phyloP scores from a whole-genome alignment of 148 eudicot genomes.

The Fagopyrum esculentum region DNA sequence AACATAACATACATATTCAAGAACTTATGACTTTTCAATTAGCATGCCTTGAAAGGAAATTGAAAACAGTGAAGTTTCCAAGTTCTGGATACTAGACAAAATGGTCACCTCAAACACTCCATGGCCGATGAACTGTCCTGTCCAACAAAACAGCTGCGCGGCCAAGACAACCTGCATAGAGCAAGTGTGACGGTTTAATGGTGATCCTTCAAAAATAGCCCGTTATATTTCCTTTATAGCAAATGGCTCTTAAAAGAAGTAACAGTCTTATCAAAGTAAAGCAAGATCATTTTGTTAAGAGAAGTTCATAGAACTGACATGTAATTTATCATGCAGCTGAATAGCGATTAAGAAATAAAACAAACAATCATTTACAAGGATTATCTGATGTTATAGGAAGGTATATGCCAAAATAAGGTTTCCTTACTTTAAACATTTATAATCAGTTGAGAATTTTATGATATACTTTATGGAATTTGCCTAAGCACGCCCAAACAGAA shows the following conservation, averaged over 20 bases:
- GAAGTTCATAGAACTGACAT: not conserved
- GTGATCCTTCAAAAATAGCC: not conserved
- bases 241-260: not conserved
- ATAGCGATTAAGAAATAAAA: too few species aligned
- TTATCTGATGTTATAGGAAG: not conserved
- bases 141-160: conserved; percentile 74
- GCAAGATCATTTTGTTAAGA: not conserved
- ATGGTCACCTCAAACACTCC: conserved; percentile 79
- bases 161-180: conserved; percentile 64
- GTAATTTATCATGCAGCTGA: not conserved
- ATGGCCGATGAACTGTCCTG: conserved; percentile 81
- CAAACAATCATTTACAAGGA: not conserved
- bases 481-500: not conserved
- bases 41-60: not conserved
- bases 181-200: not conserved
- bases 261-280: not conserved
- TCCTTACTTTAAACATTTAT: not conserved
- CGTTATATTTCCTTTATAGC: not conserved
- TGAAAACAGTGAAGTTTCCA: not conserved
- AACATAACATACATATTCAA: not conserved
- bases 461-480: not conserved
- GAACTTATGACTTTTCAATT: not conserved
- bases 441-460: not conserved
- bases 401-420: not conserved
- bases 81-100: not conserved